Conservation (phyloP, 352 stramenopile genomes). For the Globisporangium splendens region DNA sequence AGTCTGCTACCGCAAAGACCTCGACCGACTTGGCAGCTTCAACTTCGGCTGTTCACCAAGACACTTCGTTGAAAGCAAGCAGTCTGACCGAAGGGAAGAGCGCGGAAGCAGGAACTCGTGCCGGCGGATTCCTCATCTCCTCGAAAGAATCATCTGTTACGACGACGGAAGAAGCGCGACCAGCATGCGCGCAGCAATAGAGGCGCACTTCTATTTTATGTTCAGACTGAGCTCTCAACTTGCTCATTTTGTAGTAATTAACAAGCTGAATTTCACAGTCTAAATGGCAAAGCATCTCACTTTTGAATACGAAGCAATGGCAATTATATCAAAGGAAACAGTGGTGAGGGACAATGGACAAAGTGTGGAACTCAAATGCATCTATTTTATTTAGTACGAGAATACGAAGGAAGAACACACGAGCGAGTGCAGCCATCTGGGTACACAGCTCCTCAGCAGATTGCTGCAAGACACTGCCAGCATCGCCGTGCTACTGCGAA, state of each 20-base stretch:
- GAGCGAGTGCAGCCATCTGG: background rate
- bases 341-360: background rate
- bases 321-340: background rate
- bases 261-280: no score
- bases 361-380: background rate
- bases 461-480: background rate
- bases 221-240: background rate
- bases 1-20: constrained; percentile 21
- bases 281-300: no score
- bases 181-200: constrained; percentile 51
- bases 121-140: constrained; percentile 38
- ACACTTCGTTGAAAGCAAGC: constrained; percentile 1
- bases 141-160: constrained; percentile 16
- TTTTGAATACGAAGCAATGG: no score
- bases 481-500: background rate
- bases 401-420: background rate
- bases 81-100: background rate
- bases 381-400: constrained; percentile 8
- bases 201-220: background rate
- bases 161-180: constrained; percentile 22
- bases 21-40: constrained; percentile 8
- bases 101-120: background rate
- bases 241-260: no score
- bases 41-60: background rate
- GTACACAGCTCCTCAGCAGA: no score